Conservation (phyloP, 192 early-diverging fungal genomes). For the Spinellus fusiger region DNA sequence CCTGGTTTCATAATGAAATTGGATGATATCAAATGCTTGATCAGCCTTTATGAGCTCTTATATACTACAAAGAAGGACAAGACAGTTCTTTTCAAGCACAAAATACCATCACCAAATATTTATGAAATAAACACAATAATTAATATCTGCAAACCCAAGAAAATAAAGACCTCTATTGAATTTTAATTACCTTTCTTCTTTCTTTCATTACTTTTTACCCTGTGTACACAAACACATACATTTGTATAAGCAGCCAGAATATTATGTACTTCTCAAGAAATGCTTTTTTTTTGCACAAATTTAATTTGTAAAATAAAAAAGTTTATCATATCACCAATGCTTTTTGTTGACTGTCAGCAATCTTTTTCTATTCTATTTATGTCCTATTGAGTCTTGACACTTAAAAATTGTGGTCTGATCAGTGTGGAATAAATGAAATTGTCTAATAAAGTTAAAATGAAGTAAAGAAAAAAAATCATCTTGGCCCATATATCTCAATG, state of each 20-base stretch:
- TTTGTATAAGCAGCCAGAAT: conserved; percentile 5
- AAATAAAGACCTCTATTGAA: background rate
- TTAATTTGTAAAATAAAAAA: conserved; percentile 5
- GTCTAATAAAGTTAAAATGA: conserved; percentile 7
- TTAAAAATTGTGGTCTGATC: conserved; percentile 7
- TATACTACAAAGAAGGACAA: background rate
- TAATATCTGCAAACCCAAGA: background rate
- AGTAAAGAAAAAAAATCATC: conserved; percentile 9
- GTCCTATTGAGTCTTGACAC: conserved; percentile 4
- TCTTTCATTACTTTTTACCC: conserved; percentile 1
- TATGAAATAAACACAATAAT: background rate
- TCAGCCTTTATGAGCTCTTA: background rate
- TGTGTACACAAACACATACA: conserved; percentile 1
- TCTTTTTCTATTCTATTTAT: conserved; percentile 10
- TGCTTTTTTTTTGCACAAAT: too few relatives aligned
- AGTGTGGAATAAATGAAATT: conserved; percentile 9
- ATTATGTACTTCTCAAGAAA: background rate
- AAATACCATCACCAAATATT: conserved; percentile 1
- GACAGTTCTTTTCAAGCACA: background rate
- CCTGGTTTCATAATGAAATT: background rate
- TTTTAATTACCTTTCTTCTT: background rate
- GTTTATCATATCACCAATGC: too few relatives aligned
- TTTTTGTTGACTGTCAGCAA: background rate
- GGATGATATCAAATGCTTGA: background rate
- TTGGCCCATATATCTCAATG: conserved; percentile 6